phyloP scores from a whole-genome alignment of 345 rosid species.

The Pistacia integerrima region DNA sequence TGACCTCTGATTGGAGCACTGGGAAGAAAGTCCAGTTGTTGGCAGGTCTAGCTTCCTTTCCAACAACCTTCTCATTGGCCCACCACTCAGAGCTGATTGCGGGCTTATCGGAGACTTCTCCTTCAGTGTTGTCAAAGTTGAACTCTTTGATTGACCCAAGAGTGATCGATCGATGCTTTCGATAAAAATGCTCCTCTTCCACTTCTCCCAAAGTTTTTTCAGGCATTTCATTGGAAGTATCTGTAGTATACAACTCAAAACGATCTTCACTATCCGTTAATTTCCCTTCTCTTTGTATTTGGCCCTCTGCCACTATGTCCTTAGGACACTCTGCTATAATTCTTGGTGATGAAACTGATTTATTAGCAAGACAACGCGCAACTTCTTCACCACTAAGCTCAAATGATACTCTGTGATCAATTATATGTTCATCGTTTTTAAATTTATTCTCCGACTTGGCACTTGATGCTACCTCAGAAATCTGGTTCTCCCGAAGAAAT shows the following conservation, averaged over 20 bases:
- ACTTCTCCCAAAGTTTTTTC: slow-evolving; percentile 44
- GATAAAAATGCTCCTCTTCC: slow-evolving; percentile 50
- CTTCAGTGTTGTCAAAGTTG: slow-evolving; percentile 72
- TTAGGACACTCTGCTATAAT: slow-evolving; percentile 34
- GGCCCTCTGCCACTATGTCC: slow-evolving; percentile 26
- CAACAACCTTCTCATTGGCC: slow-evolving; percentile 79
- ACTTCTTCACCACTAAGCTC: slow-evolving; percentile 96
- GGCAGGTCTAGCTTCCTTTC: slow-evolving; percentile 55
- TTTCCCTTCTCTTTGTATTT: slow-evolving; percentile 22
- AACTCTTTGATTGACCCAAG: slow-evolving; percentile 86
- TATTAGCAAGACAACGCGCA: slow-evolving; percentile 80
- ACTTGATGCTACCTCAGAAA: slow-evolving; percentile 50
- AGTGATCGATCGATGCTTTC: slow-evolving; percentile 61
- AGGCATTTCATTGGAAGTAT: slow-evolving; percentile 29
- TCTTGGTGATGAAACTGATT: slow-evolving; percentile 41
- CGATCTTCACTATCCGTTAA: slow-evolving; percentile 17
- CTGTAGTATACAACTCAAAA: slow-evolving; percentile 26
- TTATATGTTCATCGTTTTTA: slow-evolving; percentile 38
- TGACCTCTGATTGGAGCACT: slow-evolving; percentile 69
- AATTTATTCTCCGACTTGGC: slow-evolving; percentile 49
- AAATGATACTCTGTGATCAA: slow-evolving; percentile 82
- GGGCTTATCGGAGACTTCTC: slow-evolving; percentile 49
- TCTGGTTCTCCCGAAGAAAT: slow-evolving; percentile 39
- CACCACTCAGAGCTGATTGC: slow-evolving; percentile 74
- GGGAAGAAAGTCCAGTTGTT: slow-evolving; percentile 90